A percentile compares a stretch with the other conserved stretches of the same genome.
Evolutionary conservation across 2,329 filamentous ascomycete genomes (phyloP).

Genomic region (Whalleya microplaca): DNA sequence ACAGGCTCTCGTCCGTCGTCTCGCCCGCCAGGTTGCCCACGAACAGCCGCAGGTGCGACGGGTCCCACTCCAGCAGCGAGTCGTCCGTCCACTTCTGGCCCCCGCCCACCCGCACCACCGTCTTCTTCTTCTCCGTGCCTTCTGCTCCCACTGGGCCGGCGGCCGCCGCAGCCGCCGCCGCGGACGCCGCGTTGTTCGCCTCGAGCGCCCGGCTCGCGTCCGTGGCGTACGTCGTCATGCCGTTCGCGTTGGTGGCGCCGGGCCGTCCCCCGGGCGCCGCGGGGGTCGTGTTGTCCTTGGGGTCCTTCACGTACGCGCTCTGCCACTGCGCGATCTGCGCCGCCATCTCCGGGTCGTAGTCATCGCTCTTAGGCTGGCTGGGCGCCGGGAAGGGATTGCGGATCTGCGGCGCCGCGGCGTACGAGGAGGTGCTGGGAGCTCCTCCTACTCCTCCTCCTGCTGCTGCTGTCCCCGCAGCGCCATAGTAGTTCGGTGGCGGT

Average conservation of each 20-base stretch:
- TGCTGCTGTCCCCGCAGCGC: constrained; percentile 32
- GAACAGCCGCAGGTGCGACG: constrained; percentile 90
- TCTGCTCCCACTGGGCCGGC: constrained; percentile 49
- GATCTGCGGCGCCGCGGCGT: constrained; percentile 67
- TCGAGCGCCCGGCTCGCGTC: constrained; percentile 39
- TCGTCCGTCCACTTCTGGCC: constrained; percentile 93
- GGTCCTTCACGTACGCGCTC: constrained; percentile 72
- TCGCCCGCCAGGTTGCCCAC: constrained; percentile 97
- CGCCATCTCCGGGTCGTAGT: constrained; percentile 78
- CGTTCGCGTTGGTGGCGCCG: constrained; percentile 35
- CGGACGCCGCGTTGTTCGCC: constrained; percentile 32
- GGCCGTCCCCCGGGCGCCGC: constrained; percentile 30
- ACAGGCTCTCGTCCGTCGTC: constrained; percentile 91
- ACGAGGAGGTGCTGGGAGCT: constrained; percentile 44
- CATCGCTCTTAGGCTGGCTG: constrained; percentile 46
- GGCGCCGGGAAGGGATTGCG: constrained; percentile 80
- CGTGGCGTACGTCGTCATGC: constrained; percentile 47
- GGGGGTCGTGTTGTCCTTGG: constrained; percentile 55
- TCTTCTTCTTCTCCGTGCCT: constrained; percentile 72
- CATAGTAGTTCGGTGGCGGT: constrained; percentile 41
- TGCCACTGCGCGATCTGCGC: constrained; percentile 96
- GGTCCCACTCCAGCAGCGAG: constrained; percentile 92
- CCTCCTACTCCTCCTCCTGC: constrained; percentile 33
- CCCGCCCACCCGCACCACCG: constrained; percentile 84
- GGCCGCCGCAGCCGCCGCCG: constrained; percentile 39